phyloP scores from a whole-genome alignment of 768 basidiomycete species.

The Tricholoma terreum region DNA sequence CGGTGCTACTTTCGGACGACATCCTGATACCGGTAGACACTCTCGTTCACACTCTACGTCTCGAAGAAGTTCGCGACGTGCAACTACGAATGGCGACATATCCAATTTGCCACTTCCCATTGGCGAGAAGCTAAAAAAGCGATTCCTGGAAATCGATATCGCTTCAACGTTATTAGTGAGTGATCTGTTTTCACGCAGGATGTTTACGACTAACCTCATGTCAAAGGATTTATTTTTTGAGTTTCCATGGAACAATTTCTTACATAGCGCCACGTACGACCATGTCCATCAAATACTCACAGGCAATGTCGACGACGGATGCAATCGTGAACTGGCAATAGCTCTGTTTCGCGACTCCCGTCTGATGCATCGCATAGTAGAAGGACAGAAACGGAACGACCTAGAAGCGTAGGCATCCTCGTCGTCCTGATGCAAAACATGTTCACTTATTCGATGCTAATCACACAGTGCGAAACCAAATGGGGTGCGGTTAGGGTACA shows the following conservation, averaged over 20 bases:
- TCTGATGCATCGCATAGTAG: constrained; percentile 82
- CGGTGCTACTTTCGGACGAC: constrained; percentile 13
- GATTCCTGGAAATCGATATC: constrained; percentile 72
- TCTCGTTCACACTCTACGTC: constrained; percentile 33
- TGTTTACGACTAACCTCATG: background rate
- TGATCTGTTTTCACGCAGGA: constrained; percentile 9
- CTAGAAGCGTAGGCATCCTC: constrained; percentile 52
- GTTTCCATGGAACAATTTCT: constrained; percentile 96
- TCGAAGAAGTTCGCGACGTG: constrained; percentile 53
- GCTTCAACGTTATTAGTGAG: constrained; percentile 75
- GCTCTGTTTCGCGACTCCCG: constrained; percentile 84
- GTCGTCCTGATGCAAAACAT: too few species aligned
- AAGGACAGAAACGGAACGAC: constrained; percentile 82
- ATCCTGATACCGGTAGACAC: constrained; percentile 12
- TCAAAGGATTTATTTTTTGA: constrained; percentile 89
- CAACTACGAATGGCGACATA: constrained; percentile 30
- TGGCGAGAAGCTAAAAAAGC: constrained; percentile 79
- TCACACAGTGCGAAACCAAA: constrained; percentile 61
- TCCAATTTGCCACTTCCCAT: constrained; percentile 45
- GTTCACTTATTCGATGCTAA: background rate
- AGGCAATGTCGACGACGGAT: constrained; percentile 76
- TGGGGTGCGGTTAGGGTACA: constrained; percentile 84
- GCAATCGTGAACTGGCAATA: constrained; percentile 81
- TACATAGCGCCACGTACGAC: constrained; percentile 96
- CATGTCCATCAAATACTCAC: constrained; percentile 93